Conservation (phyloP, 768 basidiomycete genomes). For the Lentinula boryana region DNA sequence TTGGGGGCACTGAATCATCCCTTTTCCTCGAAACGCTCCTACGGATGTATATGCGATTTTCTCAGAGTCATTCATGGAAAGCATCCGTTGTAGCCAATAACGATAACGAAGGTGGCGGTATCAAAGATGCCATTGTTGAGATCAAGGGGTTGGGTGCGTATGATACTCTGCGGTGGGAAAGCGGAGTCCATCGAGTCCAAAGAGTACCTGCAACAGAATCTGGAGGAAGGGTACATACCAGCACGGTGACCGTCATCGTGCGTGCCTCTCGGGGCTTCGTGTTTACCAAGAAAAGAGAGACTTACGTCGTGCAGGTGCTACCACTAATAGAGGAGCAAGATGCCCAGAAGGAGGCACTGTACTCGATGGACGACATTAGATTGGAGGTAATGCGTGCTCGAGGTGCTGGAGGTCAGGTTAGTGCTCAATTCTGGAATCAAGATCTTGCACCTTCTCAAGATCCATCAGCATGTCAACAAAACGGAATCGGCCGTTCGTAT, state of each 20-base stretch:
- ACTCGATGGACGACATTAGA: slow-evolving; percentile 80
- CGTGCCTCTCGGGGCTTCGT: slow-evolving; percentile 13
- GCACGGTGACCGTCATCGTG: slow-evolving; percentile 84
- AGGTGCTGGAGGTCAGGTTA: slow-evolving; percentile 95
- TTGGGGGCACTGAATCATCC: slow-evolving; percentile 85
- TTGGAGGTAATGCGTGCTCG: slow-evolving; percentile 93
- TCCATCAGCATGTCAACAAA: slow-evolving; percentile 86
- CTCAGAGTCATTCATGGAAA: slow-evolving; percentile 55
- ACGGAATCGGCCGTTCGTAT: slow-evolving; percentile 96
- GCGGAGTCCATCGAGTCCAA: slow-evolving; percentile 94
- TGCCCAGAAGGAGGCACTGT: slow-evolving; percentile 53
- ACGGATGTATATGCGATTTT: slow-evolving; percentile 74
- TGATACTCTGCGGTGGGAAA: slow-evolving; percentile 81
- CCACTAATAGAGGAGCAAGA: slow-evolving; percentile 71
- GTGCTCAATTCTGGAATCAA: slow-evolving; percentile 5
- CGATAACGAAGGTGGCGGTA: slow-evolving; percentile 54
- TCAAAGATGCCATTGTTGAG: slow-evolving; percentile 76
- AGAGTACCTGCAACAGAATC: slow-evolving; percentile 88
- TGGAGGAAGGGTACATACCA: slow-evolving; percentile 86
- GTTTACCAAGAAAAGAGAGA: not conserved
- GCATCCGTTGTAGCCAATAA: slow-evolving; percentile 53
- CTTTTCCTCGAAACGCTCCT: slow-evolving; percentile 76
- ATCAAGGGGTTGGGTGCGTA: slow-evolving; percentile 74
- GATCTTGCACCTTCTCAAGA: not conserved
- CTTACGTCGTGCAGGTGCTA: slow-evolving; percentile 55